These are phyloP conservation scores for Xylariaceae sp. DNA, from an alignment of 2,329 filamentous ascomycete genomes.

Conservation along the genomic window DNA sequence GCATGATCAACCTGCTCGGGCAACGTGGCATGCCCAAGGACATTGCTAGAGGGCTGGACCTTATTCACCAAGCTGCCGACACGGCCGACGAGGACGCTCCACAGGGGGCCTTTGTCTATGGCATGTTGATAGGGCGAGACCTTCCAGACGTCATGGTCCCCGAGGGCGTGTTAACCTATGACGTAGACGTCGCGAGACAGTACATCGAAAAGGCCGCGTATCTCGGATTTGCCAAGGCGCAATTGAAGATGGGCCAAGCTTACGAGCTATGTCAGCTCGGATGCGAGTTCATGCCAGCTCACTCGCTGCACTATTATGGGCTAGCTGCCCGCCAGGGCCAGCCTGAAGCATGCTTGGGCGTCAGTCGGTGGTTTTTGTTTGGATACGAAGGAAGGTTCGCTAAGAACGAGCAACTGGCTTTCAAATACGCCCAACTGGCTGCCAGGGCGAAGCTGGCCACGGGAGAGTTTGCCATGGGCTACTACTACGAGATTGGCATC, in stretches of 20 bases:
- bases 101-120: slow-evolving; percentile 90
- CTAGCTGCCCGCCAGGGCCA: slow-evolving; percentile 89
- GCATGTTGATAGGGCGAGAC: slow-evolving; percentile 87
- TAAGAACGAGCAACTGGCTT: slow-evolving; percentile 94
- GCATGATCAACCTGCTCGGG: slow-evolving; percentile 95
- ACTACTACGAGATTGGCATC: slow-evolving; percentile 96
- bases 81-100: slow-evolving; percentile 93
- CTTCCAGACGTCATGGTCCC: slow-evolving; percentile 86
- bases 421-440: slow-evolving; percentile 82
- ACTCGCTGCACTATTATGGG: slow-evolving; percentile 93
- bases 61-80: slow-evolving; percentile 78
- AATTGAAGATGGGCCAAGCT: slow-evolving; percentile 93
- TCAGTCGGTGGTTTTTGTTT: slow-evolving; percentile 98
- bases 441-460: slow-evolving; percentile 77
- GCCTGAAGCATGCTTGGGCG: slow-evolving; percentile 86
- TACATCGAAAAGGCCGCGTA: slow-evolving; percentile 97
- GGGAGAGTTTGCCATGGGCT: slow-evolving; percentile 93
- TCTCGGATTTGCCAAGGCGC: slow-evolving; percentile 90
- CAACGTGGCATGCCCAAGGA: slow-evolving; percentile 89
- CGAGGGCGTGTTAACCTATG: slow-evolving; percentile 59
- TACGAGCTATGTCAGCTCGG: slow-evolving; percentile 92
- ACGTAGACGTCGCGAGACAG: slow-evolving; percentile 68
- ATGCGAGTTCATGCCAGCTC: slow-evolving; percentile 88
- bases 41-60: slow-evolving; percentile 67
- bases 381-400: slow-evolving; percentile 87